These are phyloP conservation scores for Amyloporia xantha DNA, from an alignment of 768 basidiomycete species.

Conservation along the genomic window DNA sequence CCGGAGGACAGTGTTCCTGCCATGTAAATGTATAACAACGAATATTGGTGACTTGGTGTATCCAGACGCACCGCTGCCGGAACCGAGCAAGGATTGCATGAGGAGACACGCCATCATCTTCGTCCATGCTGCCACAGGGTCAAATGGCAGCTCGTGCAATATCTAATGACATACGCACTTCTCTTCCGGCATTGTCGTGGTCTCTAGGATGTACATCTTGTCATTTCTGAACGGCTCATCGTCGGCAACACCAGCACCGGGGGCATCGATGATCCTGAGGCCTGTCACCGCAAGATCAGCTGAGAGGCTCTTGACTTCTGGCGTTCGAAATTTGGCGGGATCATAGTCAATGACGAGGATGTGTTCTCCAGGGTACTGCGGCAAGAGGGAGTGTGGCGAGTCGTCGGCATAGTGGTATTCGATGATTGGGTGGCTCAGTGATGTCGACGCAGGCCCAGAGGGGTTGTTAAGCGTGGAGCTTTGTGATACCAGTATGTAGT, in stretches of 20 bases:
- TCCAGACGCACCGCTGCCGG: slow-evolving; percentile 50
- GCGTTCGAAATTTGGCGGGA: slow-evolving; percentile 28
- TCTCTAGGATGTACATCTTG: slow-evolving; percentile 74
- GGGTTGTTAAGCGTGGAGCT: slow-evolving; percentile 39
- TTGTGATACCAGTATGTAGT: slow-evolving; percentile 64
- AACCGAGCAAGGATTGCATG: slow-evolving; percentile 51
- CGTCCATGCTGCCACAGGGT: slow-evolving; percentile 8
- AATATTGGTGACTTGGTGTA: background rate
- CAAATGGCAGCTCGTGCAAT: background rate
- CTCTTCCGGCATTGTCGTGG: slow-evolving; percentile 44
- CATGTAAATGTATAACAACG: no score
- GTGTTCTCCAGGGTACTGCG: slow-evolving; percentile 55
- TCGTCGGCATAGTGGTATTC: slow-evolving; percentile 84
- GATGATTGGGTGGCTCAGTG: slow-evolving; percentile 63
- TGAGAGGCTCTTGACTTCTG: slow-evolving; percentile 48
- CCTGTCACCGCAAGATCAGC: slow-evolving; percentile 44
- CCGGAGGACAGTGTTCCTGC: slow-evolving; percentile 49
- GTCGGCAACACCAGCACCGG: slow-evolving; percentile 54
- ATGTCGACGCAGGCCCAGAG: slow-evolving; percentile 21
- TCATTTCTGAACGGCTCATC: slow-evolving; percentile 40
- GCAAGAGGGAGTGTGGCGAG: slow-evolving; percentile 57
- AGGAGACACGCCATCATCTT: slow-evolving; percentile 34
- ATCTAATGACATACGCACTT: slow-evolving; percentile 30
- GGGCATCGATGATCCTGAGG: slow-evolving; percentile 65
- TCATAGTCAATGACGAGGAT: slow-evolving; percentile 71